Evolutionary conservation across 2,329 filamentous ascomycete species (phyloP).

Genomic region (Rhytidhysteron rufulum): DNA sequence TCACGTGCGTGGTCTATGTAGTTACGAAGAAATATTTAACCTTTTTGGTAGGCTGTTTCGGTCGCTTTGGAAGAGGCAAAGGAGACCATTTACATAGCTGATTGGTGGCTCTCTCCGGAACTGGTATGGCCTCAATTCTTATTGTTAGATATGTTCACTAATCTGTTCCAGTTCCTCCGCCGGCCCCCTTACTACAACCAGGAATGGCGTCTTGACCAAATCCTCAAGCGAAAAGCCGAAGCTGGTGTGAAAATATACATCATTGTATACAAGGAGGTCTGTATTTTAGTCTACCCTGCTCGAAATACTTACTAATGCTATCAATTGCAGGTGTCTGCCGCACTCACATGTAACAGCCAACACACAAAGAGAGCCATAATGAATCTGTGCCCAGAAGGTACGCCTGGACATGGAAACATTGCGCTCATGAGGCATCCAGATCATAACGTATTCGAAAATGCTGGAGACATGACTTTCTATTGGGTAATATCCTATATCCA

Average conservation of each 20-base stretch:
- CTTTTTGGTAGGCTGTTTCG: constrained; percentile 62
- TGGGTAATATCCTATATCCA: constrained; percentile 52
- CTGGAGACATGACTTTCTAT: constrained; percentile 93
- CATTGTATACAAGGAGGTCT: constrained; percentile 81
- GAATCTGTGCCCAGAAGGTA: constrained; percentile 74
- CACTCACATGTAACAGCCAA: constrained; percentile 81
- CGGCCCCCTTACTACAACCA: constrained; percentile 78
- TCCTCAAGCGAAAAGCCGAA: constrained; percentile 85
- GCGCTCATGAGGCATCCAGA: constrained; percentile 86
- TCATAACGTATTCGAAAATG: constrained; percentile 91
- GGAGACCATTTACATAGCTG: constrained; percentile 91
- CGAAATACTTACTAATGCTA: not conserved
- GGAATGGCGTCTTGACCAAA: constrained; percentile 80
- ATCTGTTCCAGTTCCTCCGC: constrained; percentile 60
- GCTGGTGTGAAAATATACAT: constrained; percentile 92
- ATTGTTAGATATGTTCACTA: not conserved
- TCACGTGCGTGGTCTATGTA: constrained; percentile 5
- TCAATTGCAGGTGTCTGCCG: constrained; percentile 32
- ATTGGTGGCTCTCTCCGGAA: constrained; percentile 96
- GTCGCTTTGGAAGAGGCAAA: constrained; percentile 83
- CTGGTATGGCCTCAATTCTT: constrained; percentile 37
- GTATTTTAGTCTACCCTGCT: constrained; percentile 3
- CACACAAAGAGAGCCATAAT: constrained; percentile 88
- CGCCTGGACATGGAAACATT: constrained; percentile 83
- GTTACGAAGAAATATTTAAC: constrained; percentile 2